Evolutionary conservation across 768 basidiomycete genomes (phyloP), one percentile per base, ranked within the genome.

Genomic region (Mycena galopus): DNA sequence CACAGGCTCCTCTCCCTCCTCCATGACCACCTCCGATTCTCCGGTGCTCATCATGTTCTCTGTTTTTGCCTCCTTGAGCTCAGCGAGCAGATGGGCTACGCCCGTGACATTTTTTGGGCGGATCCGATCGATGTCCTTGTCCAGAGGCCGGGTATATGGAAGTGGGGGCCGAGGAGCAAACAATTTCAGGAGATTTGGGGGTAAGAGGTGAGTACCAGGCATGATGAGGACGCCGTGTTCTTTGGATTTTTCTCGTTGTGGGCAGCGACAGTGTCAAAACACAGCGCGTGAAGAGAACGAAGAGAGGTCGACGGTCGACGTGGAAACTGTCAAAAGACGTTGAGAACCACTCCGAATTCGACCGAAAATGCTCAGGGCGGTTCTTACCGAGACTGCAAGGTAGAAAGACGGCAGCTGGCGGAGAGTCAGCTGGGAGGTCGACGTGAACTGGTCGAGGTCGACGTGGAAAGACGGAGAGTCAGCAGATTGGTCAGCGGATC

Each of bases 101-200:
- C 96, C 96, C 14, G 78, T 73, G 27, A 98, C 91, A 78, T 88
- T 82, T 82, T 97, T 95, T 62, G 82, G 79, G 37, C 84, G 87
- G 69, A 96, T 87, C 35, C 91, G 90, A 82, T 94, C 90, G 42
- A 94, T 91, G 79, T 98, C 95, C 76, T 85, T 92, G 80, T 94
- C 96, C 37, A 95, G 87, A 0, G 97, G 96, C 11, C 96, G 92
- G 33, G 91, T 78, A 80, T 96, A 99, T 0, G 94, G 93, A 4
- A 98, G 88, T 3, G 93, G 94, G 1, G 97, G 96, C 9, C 98
- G 91, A 5, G 98, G 96, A 0, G 96, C 93, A 81, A 99, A 99
- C 75, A 99, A 93, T 81, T 97, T 96, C 81, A 99, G 92, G 63
- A 99, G 90, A 83, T 98, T 98, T 4, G 96, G 96, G 4, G 97